Base-by-base conservation (phyloP, 1,139 yeast genomes). In the Pichia sp. region DNA sequence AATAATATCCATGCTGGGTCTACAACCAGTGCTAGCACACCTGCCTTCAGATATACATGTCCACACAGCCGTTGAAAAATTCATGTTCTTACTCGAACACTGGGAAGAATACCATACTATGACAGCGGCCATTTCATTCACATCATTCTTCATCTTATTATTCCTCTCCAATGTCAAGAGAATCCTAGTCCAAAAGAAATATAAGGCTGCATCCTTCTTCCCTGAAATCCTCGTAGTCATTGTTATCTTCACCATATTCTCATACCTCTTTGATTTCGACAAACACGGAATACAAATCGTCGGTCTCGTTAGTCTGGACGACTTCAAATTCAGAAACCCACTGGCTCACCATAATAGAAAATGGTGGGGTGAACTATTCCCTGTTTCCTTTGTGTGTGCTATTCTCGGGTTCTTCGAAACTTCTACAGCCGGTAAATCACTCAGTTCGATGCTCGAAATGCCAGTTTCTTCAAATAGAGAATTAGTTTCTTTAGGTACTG, bases 321-420 rank as follows among this genome's bases (percentile, higher is more conserved):
- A 70, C 32, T 67, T 75, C 33, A 61, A 65, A 32, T 57, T 79
- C n/a, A 67, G 69, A 47, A 71, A 76, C 49, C 87, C 87, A 17
- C 63, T 82, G 18, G 61, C 73, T 1, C 56, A 67, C 1, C 56
- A 58, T 2, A 60, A 64, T 18, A 55, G 66, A 58, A 62, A 65
- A 4, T 65, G 71, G 49, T 71, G 74, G 59, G 71, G 67, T 45
- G 62, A 66, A 21, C 65, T 83, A 37, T 71, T 79, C 50, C 70
- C 81, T 3, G 73, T 84, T 0, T 82, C 88, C 0, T 81, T 90
- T 52, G 75, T 86, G 51, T 83, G 90, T 53, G 96, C 97, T 0
- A 79, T 90, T 66, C 70, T 93, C 36, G 99, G 99, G 0, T 88
- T 93, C 59, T 88, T 93, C 59, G 98, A 93, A 64, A 85, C 96